These are phyloP conservation scores for Kockovaella imperatae DNA, from an alignment of 768 basidiomycete genomes.

Conservation along the genomic window DNA sequence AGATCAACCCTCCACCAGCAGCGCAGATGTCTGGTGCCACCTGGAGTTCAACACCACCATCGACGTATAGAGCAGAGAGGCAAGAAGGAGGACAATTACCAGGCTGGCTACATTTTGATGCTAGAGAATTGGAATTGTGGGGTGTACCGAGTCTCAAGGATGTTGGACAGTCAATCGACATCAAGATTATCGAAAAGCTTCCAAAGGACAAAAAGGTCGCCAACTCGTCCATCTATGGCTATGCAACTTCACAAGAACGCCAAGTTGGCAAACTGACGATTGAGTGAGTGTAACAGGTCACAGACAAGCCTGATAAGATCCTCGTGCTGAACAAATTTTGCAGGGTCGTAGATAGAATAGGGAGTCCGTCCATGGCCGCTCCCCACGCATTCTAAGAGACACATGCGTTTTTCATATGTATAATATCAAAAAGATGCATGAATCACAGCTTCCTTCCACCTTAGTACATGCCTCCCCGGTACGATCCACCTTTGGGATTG, in stretches of 20 bases:
- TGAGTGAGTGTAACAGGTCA: constrained; percentile 28
- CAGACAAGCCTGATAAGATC: too few species aligned
- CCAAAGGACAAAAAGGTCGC: constrained; percentile 33
- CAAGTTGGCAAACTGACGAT: constrained; percentile 40
- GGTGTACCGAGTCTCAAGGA: constrained; percentile 36
- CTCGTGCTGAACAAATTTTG: constrained; percentile 4
- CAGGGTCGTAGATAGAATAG: constrained; percentile 33
- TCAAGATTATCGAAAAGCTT: constrained; percentile 38
- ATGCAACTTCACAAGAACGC: constrained; percentile 36
- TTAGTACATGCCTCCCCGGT: constrained; percentile 30
- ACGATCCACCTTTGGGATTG: constrained; percentile 27
- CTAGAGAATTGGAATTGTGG: constrained; percentile 42
- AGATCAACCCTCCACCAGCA: constrained; percentile 40
- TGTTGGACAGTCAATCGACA: constrained; percentile 26
- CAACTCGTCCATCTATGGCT: constrained; percentile 37
- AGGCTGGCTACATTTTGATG: constrained; percentile 43
- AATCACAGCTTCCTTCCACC: not conserved
- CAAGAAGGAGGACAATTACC: constrained; percentile 33
- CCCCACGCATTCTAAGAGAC: not conserved
- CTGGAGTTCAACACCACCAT: constrained; percentile 41
- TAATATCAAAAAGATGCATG: not conserved
- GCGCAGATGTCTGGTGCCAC: constrained; percentile 41
- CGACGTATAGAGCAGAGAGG: constrained; percentile 40
- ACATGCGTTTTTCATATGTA: not conserved
- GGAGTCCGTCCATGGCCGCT: constrained; percentile 15